Percentiles rank a stretch among this genome's conserved stretches.
phyloP scores from a whole-genome alignment of 139 green algal species.

The Tetradesmus obliquus region DNA sequence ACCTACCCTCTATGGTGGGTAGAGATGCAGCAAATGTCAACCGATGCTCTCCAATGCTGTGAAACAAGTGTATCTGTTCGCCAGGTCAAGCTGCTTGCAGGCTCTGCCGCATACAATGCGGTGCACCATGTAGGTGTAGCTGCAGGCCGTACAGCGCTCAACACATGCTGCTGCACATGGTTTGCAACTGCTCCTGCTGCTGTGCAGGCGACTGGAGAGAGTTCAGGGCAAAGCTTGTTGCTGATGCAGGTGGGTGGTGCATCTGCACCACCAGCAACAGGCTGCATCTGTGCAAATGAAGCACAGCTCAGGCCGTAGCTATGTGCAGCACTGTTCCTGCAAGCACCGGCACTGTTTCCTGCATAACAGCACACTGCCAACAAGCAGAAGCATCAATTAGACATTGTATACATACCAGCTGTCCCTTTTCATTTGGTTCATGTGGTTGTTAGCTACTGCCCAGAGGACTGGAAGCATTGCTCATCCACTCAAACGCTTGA shows the following conservation, averaged over 20 bases:
- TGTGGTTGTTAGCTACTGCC: no score
- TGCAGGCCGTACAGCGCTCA: not conserved
- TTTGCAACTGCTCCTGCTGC: not conserved
- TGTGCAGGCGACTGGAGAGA: conserved; percentile 51
- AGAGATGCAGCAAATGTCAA: not conserved
- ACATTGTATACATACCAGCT: no score
- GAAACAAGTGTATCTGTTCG: no score
- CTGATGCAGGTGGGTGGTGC: conserved; percentile 25
- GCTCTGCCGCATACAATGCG: no score
- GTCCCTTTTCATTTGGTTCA: no score
- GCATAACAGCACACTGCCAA: not conserved
- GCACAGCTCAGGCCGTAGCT: not conserved
- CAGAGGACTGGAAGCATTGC: no score
- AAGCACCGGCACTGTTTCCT: no score
- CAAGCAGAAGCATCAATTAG: not conserved
- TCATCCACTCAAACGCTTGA: no score
- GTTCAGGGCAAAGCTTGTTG: conserved; percentile 54
- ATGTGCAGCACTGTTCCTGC: not conserved
- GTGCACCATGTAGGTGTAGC: no score
- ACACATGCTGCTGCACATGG: not conserved
- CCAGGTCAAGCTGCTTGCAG: no score
- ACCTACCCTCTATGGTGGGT: conserved; percentile 9
- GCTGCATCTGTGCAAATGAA: not conserved
- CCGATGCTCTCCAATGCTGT: no score
- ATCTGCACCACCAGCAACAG: not conserved